Base-by-base conservation (phyloP, 116 monocot species). In the Cymodocea nodosa region DNA sequence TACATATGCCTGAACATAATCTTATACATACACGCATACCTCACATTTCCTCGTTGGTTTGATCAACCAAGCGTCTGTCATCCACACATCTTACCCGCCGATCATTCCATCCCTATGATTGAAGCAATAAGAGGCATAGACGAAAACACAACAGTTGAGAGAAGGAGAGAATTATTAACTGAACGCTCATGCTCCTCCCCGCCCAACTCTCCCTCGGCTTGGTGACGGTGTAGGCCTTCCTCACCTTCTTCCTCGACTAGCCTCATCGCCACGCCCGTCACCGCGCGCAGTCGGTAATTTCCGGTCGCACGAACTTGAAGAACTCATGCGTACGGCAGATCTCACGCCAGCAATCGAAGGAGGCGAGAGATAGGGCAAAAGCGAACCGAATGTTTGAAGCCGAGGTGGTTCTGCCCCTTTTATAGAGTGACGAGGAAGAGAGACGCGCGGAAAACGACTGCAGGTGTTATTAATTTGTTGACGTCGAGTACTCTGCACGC, bases 141-240 rank as follows among this genome's bases (percentile, higher is more conserved):
- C 20, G 8, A 9, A 18, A n/a, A 56, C 2, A 35, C 60, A 30
- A 30, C 13, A 30, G 8, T 22, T 12, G 8, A 60, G 30, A 60
- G 35, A 61, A 13, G 13, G 16, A 35, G 17, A 44, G 36, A 15
- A 18, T 20, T n/a, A 64, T 19, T 48, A 64, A 13, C 15, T 23
- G 20, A 11, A 6, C 80, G 54, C 52, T 76, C 84, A 48, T 94
- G 94, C 83, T 94, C 94, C 78, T 84, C 81, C 40, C 82, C 30
- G 82, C 75, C 94, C 94, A 94, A 37, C 89, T 64, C 64, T 94
- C 94, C 59, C 94, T 75, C 18, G 80, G 75, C 75, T 86, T 89
- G 64, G 94, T 94, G 66, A 94, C 86, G 18, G 89, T 94, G 66
- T 94, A 94, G 2, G 86, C 86, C 75, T 94, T 94, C 59, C 89